These are phyloP conservation scores for Ophiorrhiza pumila DNA, from an alignment of 257 asterid species.

Conservation along the genomic window DNA sequence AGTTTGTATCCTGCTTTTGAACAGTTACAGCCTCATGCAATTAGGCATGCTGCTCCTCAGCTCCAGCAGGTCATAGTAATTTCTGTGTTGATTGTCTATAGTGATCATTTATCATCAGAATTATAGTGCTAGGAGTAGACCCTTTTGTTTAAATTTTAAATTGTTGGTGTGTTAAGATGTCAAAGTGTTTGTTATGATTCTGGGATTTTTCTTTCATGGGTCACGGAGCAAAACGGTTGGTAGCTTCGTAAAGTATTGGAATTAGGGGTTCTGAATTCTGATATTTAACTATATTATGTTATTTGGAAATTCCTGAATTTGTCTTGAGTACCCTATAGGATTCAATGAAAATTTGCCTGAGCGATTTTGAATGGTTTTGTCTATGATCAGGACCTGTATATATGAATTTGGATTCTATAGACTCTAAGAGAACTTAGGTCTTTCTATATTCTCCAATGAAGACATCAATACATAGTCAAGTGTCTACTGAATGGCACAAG, in stretches of 20 bases:
- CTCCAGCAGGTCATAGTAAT: constrained; percentile 46
- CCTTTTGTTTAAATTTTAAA: not conserved
- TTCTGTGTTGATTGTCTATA: not conserved
- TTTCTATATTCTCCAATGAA: not conserved
- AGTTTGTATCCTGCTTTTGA: constrained; percentile 52
- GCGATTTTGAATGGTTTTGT: not conserved
- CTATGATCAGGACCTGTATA: not conserved
- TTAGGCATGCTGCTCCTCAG: constrained; percentile 48
- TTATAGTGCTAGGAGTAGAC: not conserved
- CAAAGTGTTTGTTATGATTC: not conserved
- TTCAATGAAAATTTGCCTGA: not conserved
- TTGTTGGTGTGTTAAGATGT: not conserved
- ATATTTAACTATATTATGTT: not conserved
- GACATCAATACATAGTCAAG: not conserved
- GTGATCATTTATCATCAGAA: not conserved
- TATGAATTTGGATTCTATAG: not conserved
- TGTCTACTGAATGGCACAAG: not conserved
- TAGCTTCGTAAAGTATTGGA: not conserved
- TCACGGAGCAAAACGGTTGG: not conserved
- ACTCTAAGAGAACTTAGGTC: not conserved
- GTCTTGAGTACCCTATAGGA: too few relatives aligned
- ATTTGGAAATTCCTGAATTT: not conserved
- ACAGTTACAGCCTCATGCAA: constrained; percentile 59
- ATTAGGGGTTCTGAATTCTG: not conserved
- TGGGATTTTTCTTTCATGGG: not conserved